Evolutionary conservation across 495 filamentous ascomycete genomes (phyloP), one percentile per base, ranked within the genome.

Genomic region (Penicillium lagena): DNA sequence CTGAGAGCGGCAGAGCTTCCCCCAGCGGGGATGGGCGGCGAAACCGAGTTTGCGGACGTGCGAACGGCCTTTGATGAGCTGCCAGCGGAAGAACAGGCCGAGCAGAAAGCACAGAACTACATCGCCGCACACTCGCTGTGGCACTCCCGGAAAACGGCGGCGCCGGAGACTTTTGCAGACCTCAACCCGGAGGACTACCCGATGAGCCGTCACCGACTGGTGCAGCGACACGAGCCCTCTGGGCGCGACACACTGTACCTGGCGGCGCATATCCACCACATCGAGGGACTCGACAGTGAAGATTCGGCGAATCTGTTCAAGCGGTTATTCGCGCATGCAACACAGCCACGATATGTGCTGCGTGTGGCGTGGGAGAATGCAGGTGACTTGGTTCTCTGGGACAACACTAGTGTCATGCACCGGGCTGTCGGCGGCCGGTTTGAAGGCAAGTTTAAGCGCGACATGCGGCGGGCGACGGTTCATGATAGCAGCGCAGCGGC

Each of bases 331-430:
- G 44, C 43, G 2, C 75, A 77, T 45, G 65, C 66, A 1, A 74
- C 68, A 7, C 70, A 78, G 63, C 60, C 70, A 0, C 71, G 76
- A 42, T 75, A 76, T 52, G 60, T 63, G 1, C 35, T 75, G 7
- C 64, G 57, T 2, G 67, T 81, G 5, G 51, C 57, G 30, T 82
- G 80, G 77, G 42, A 71, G 35, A 46, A 64, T 9, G 44, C 55
- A 0, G 67, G 75, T 0, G 80, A 81, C 53, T 42, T 81, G 52
- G 57, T 81, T 7, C 69, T 80, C 15, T 83, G 80, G 80, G 80
- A 83, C 45, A 83, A 82, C 50, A 71, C 72, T 0, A 66, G 62
- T 22, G 73, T 76, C 29, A 61, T 80, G 64, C 79, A 83, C 51
- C 61, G 75, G 4, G 76, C 72, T 0, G 69, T 66, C 0, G 66